Base-by-base conservation (phyloP, 371 early-diverging fungal species). In the Polyrhizophydium stewartii region DNA sequence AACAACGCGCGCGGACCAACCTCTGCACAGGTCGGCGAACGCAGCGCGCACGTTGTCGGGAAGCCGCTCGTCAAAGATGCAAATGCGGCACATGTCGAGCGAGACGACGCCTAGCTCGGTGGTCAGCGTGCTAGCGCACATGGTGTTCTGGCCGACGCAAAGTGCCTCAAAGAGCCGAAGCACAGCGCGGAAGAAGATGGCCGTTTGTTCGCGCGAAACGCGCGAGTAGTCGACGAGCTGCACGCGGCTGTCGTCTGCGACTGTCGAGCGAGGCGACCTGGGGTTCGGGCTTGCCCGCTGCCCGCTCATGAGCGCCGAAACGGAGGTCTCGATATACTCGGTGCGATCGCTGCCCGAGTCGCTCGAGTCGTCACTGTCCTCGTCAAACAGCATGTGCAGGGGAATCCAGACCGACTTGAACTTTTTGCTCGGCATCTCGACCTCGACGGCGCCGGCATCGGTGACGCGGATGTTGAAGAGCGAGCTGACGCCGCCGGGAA, bases 81-180 rank as follows among this genome's bases (percentile, higher is more conserved):
- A 75, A 19, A 69, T 49, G 5, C 74, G 46, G 60, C 82, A 81
- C 12, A 73, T 70, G 38, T 78, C 67, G 31, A 75, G 56, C 2
- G 69, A 62, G 21, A 81, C 45, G 32, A 68, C 64, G 3, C 50
- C 58, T 27, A 70, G 68, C 0, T 21, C 46, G 3, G 31, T 46
- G 24, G 65, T 61, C 56, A 70, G 16, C 58, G 62, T 27, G 0
- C 27, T n/a, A 21, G 69, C 47, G 13, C 65, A 63, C 22, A 37
- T 46, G 31, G 55, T 30, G 45, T 73, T 73, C 22, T 62, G 60
- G 1, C 71, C 71, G 19, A 60, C 43, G 40, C 70, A 70, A 17
- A 73, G 61, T 10, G 70, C 70, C 27, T 61, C 31, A 47, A 61
- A 66, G 13, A 73, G 62, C 40, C 65, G 62, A 52, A 73, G 27